These are phyloP conservation scores for Tulasnella calospora DNA, from an alignment of 768 basidiomycete genomes.

Conservation along the genomic window DNA sequence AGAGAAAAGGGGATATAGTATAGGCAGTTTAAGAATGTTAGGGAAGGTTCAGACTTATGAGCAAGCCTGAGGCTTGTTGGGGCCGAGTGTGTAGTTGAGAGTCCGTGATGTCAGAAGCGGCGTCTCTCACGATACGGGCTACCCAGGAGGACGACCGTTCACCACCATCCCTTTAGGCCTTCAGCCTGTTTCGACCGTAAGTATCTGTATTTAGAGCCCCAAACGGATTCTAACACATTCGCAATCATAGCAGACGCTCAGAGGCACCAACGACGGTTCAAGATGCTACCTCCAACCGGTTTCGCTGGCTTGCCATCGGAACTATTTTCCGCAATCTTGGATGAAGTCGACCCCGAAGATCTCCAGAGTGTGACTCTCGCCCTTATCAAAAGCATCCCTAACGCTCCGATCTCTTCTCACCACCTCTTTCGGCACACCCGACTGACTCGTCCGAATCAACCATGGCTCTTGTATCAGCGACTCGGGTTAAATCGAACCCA, in stretches of 20 bases:
- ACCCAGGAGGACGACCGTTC: no score
- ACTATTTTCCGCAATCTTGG: slow-evolving; percentile 57
- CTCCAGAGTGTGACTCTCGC: slow-evolving; percentile 54
- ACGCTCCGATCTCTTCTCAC: slow-evolving; percentile 50
- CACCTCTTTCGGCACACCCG: slow-evolving; percentile 57
- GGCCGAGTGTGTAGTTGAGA: neutral
- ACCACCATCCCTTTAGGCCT: neutral
- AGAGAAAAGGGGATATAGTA: neutral
- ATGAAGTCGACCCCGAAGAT: slow-evolving; percentile 44
- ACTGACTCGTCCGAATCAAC: slow-evolving; percentile 34
- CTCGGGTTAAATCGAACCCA: slow-evolving; percentile 55
- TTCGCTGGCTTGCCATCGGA: slow-evolving; percentile 55
- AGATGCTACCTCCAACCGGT: neutral
- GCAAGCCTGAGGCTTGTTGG: neutral
- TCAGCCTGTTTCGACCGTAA: neutral
- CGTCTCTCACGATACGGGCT: neutral
- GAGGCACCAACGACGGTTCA: neutral
- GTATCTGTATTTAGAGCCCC: neutral
- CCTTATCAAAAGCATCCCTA: slow-evolving; percentile 60
- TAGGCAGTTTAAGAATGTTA: neutral
- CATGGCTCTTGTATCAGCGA: slow-evolving; percentile 47
- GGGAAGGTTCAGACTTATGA: neutral
- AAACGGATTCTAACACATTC: neutral
- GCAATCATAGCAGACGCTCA: neutral
- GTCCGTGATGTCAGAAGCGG: neutral